phyloP scores from a whole-genome alignment of 805 yeast genomes.

The Saturnispora besseyi region DNA sequence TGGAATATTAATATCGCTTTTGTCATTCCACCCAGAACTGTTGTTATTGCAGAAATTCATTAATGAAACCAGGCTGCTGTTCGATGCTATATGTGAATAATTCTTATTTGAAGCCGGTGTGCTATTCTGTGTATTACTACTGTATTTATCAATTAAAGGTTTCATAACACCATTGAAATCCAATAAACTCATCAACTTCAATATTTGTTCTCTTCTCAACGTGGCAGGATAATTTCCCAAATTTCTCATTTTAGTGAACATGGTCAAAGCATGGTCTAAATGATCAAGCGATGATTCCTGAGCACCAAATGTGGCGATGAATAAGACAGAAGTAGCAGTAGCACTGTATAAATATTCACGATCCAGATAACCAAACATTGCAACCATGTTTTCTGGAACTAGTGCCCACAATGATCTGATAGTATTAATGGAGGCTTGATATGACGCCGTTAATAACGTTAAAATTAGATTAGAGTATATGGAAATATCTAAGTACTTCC shows the following conservation, averaged over 20 bases:
- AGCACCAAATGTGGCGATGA: conserved; percentile 74
- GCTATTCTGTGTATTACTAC: neutral
- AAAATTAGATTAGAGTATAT: conserved; percentile 59
- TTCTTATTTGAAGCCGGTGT: conserved; percentile 29
- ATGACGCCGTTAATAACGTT: conserved; percentile 64
- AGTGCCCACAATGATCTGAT: conserved; percentile 67
- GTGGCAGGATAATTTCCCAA: conserved; percentile 78
- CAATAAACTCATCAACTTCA: conserved; percentile 53
- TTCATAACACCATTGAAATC: conserved; percentile 57
- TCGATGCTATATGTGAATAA: conserved; percentile 24
- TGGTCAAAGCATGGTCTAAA: conserved; percentile 59
- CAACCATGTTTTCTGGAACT: conserved; percentile 73
- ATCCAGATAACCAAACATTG: conserved; percentile 81
- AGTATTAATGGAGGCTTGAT: conserved; percentile 73
- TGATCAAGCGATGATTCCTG: conserved; percentile 67
- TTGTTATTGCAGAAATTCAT: neutral
- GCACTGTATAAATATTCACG: conserved; percentile 73
- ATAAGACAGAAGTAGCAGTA: conserved; percentile 61
- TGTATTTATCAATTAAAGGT: conserved; percentile 29
- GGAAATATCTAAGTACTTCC: conserved; percentile 49
- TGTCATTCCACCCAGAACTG: neutral
- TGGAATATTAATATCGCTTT: neutral
- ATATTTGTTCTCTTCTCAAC: conserved; percentile 58
- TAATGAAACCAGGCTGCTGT: neutral
- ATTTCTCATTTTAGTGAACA: conserved; percentile 67